These are phyloP conservation scores for Phytophthora syringae DNA, from an alignment of 352 stramenopile genomes.

Conservation along the genomic window DNA sequence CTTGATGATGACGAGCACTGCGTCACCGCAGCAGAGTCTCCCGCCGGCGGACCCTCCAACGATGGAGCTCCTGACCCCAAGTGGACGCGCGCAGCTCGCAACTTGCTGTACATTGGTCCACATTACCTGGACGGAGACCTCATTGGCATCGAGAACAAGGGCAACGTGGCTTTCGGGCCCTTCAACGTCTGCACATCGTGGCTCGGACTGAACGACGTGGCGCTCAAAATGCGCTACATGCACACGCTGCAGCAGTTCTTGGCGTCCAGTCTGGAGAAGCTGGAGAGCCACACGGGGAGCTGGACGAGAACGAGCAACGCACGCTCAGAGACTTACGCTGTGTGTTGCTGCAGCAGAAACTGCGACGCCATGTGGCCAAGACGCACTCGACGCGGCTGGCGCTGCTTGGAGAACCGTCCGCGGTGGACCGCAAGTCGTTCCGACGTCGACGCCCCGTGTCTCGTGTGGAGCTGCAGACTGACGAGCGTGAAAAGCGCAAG, in stretches of 20 bases:
- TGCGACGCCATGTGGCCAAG: slow-evolving; percentile 65
- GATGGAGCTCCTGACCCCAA: slow-evolving; percentile 54
- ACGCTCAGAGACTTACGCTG: slow-evolving; percentile 73
- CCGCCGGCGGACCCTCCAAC: slow-evolving; percentile 11
- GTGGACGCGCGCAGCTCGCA: slow-evolving; percentile 62
- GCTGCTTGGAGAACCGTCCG: slow-evolving; percentile 64
- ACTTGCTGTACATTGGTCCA: slow-evolving; percentile 66
- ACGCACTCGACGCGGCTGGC: slow-evolving; percentile 71
- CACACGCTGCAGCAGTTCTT: slow-evolving; percentile 78
- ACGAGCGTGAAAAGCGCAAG: slow-evolving; percentile 83
- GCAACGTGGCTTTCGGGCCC: slow-evolving; percentile 57
- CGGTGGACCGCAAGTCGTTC: slow-evolving; percentile 80
- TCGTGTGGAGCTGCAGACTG: slow-evolving; percentile 65
- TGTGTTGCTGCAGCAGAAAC: slow-evolving; percentile 74
- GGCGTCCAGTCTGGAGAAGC: slow-evolving; percentile 60
- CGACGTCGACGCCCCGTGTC: slow-evolving; percentile 70
- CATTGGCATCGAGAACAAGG: slow-evolving; percentile 63
- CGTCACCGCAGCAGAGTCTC: background rate
- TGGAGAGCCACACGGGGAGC: slow-evolving; percentile 49
- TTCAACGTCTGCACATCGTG: slow-evolving; percentile 65
- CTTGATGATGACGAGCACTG: background rate
- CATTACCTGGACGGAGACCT: slow-evolving; percentile 75
- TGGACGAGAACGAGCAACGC: slow-evolving; percentile 51
- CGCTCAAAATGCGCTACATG: slow-evolving; percentile 77
- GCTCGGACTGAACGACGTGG: slow-evolving; percentile 75